Evolutionary conservation across 257 asterid species (phyloP).

Genomic region (Jasminum sambac): DNA sequence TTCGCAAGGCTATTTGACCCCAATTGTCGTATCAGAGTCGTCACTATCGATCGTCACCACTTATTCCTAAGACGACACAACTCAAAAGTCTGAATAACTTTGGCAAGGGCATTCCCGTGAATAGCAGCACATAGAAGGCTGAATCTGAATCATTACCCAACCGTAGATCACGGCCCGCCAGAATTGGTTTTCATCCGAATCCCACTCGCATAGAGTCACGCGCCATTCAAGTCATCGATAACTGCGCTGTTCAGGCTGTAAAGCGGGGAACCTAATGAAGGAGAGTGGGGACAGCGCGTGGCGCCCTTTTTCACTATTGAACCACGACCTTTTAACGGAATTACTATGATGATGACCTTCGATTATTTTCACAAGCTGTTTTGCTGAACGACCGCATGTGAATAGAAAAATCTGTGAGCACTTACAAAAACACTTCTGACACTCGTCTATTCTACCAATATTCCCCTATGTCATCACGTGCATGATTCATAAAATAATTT

Average conservation of each 20-base stretch:
- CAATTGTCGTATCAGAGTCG: too few species aligned
- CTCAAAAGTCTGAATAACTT: neutral
- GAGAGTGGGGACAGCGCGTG: constrained; percentile 78
- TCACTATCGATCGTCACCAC: constrained; percentile 16
- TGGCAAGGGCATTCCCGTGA: constrained; percentile 35
- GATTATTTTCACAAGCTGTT: constrained; percentile 23
- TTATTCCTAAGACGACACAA: constrained; percentile 31
- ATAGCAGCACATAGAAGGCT: constrained; percentile 13
- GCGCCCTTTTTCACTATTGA: constrained; percentile 27
- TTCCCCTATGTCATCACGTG: constrained; percentile 9
- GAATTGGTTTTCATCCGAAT: neutral
- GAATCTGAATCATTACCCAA: constrained; percentile 12
- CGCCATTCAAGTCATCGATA: constrained; percentile 39
- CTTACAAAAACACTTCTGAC: constrained; percentile 16
- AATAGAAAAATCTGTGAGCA: constrained; percentile 8
- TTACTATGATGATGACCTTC: constrained; percentile 36
- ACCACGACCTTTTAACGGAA: constrained; percentile 44
- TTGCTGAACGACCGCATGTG: constrained; percentile 18
- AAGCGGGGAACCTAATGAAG: constrained; percentile 23
- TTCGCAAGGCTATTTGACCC: too few species aligned
- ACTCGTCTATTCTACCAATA: neutral
- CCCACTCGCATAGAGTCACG: constrained; percentile 42
- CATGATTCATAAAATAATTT: too few species aligned
- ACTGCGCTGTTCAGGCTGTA: constrained; percentile 39
- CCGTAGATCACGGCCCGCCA: constrained; percentile 44